These are phyloP conservation scores for Trichomonas gallinae DNA, from an alignment of 208 protist genomes.

Conservation along the genomic window DNA sequence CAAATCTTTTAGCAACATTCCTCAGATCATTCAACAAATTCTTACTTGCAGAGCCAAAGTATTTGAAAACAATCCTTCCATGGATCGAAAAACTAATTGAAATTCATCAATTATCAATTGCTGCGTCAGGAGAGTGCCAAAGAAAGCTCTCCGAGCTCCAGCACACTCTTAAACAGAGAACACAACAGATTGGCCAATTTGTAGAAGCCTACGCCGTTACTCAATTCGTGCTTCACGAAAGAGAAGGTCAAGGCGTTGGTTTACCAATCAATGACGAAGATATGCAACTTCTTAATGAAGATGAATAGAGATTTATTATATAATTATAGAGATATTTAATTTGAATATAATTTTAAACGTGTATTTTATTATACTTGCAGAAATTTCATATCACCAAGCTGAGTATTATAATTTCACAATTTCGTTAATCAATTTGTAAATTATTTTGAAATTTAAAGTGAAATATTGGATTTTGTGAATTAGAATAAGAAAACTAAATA, in stretches of 20 bases:
- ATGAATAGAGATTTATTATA: neutral
- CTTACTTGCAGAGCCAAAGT: neutral
- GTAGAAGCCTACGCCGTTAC: neutral
- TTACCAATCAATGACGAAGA: neutral
- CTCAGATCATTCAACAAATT: neutral
- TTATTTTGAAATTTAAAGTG: too few species aligned
- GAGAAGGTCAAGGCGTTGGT: neutral
- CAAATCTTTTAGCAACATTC: neutral
- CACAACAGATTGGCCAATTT: slow-evolving; percentile 10
- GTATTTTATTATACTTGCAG: too few species aligned
- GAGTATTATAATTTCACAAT: too few species aligned
- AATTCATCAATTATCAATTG: neutral
- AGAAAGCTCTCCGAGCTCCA: neutral
- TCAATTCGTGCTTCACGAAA: neutral
- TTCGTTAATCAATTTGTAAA: too few species aligned
- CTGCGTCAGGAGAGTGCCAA: neutral
- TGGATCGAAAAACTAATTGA: neutral
- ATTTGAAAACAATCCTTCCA: neutral
- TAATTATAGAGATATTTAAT: neutral
- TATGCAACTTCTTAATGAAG: neutral
- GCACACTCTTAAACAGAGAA: neutral
- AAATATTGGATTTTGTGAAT: too few species aligned
- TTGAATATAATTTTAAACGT: neutral
- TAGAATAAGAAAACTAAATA: too few species aligned
- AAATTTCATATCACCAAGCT: too few species aligned